Percentiles rank a stretch among this genome's conserved stretches.
These are phyloP conservation scores for Penicillium fimorum DNA, from an alignment of 495 filamentous ascomycete genomes.

Conservation along the genomic window DNA sequence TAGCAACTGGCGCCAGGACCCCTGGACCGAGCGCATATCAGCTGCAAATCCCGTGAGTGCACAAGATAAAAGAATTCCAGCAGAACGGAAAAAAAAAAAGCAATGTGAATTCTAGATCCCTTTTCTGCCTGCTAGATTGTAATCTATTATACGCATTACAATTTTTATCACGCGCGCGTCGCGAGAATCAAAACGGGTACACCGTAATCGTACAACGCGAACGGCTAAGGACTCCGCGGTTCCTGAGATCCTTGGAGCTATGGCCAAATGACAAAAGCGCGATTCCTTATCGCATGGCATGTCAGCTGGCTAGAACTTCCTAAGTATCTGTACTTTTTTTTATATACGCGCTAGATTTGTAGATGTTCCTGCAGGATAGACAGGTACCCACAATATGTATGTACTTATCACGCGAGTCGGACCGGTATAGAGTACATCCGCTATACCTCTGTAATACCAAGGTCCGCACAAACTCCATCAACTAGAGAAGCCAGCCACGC, in stretches of 20 bases:
- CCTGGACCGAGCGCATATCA: conserved; percentile 19
- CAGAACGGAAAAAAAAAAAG: conserved; percentile 9
- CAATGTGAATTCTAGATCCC: conserved; percentile 1
- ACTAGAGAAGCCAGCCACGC: conserved; percentile 19
- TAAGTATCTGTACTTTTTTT: neutral
- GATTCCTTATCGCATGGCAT: conserved; percentile 20
- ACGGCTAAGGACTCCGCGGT: conserved; percentile 13
- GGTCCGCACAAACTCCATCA: conserved; percentile 17
- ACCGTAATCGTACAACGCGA: conserved; percentile 15
- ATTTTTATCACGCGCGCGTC: conserved; percentile 11
- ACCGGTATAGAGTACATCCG: neutral
- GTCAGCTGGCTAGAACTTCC: conserved; percentile 6
- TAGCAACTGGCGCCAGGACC: conserved; percentile 19
- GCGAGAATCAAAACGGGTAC: neutral
- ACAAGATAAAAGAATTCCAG: conserved; percentile 6
- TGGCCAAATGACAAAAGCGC: conserved; percentile 11
- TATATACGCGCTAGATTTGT: neutral
- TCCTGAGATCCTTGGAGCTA: conserved; percentile 12
- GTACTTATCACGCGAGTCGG: neutral
- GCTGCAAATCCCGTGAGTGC: conserved; percentile 14
- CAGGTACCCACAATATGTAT: no score
- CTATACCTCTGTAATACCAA: conserved; percentile 11
- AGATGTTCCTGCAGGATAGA: conserved; percentile 4
- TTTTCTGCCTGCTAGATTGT: neutral
- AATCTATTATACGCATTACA: neutral